A percentile compares a stretch with the other conserved stretches of the same genome.
Evolutionary conservation across 2,329 filamentous ascomycete genomes (phyloP).

Genomic region (Ceratocystis eucalypticola): DNA sequence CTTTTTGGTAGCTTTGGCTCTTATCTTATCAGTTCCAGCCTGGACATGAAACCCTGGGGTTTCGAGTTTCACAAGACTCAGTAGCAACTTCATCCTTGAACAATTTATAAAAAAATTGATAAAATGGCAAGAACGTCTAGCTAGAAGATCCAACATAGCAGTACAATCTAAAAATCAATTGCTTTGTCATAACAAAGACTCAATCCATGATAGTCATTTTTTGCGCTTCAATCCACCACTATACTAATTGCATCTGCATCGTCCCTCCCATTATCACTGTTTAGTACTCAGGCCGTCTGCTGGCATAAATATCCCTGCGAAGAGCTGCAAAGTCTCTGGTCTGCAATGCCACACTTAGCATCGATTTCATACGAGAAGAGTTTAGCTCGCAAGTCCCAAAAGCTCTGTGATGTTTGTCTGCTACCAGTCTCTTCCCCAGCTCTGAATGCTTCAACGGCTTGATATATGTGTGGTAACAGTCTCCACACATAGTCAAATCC

Average conservation of each 20-base stretch:
- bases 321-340: conserved; percentile 12
- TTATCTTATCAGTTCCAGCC: conserved; percentile 16
- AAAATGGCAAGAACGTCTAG: background rate
- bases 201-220: background rate
- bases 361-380: conserved; percentile 60
- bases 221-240: background rate
- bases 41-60: background rate
- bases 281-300: conserved; percentile 9
- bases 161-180: background rate
- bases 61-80: background rate
- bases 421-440: conserved; percentile 42
- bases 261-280: background rate
- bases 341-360: conserved; percentile 47
- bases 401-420: conserved; percentile 46
- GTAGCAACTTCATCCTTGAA: background rate
- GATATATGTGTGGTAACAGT: conserved; percentile 54
- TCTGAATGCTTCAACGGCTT: conserved; percentile 58
- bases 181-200: background rate
- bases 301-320: conserved; percentile 14
- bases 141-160: background rate
- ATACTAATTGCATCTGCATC: conserved; percentile 8
- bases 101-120: background rate
- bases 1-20: conserved; percentile 1
- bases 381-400: conserved; percentile 60
- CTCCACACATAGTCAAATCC: conserved; percentile 70